Evolutionary conservation across 2,329 filamentous ascomycete genomes (phyloP), one percentile per base, ranked within the genome.

Genomic region (Akanthomyces uredinophilus): DNA sequence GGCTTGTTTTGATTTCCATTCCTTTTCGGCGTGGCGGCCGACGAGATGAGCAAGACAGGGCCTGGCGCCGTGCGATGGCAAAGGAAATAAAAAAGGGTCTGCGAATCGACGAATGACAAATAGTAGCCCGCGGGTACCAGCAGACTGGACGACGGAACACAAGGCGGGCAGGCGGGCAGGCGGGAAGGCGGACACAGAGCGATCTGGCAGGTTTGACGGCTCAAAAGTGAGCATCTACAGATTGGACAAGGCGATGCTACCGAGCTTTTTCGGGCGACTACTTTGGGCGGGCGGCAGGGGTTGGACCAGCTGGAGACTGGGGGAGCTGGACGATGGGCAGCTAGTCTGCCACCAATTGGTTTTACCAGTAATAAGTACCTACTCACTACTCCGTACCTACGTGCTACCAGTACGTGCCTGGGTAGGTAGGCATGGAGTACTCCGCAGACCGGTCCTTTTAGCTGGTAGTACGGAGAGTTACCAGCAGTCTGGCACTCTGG

Each of bases 21-120:
- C 44, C 52, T 61, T 54, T 55, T 61, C 50, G 60, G 60, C 22
- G 60, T 61, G 52, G 50, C 59, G 59, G 46, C 24, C 22, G 14
- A n/a, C 52, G 59, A 49, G 59, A 50, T 61, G 59, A 50, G 60
- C 60, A 56, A 61, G 52, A 61, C 60, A 61, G 51, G 60, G 44
- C 22, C 60, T 29, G 37, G 22, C 41, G 27, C 41, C 41, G 29
- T n/a, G 27, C 20, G 27, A 37, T 16, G 41, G 29, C 22, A 20
- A 44, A 44, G 16, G 18, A 44, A 39, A 20, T n/a, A 44, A 32
- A 29, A 44, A 44, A 18, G 22, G 39, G 27, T n/a, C 41, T 47
- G 41, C 5, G 7, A 35, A 47, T 18, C 50, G 29, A 20, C 10
- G 29, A 20, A 37, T 16, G 50, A 24, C 20, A 49, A 49, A 24